Percentiles rank a stretch among this genome's conserved stretches.
These are phyloP conservation scores for Cadophora sp. DNA, from an alignment of 2,329 filamentous ascomycete genomes.

Conservation along the genomic window DNA sequence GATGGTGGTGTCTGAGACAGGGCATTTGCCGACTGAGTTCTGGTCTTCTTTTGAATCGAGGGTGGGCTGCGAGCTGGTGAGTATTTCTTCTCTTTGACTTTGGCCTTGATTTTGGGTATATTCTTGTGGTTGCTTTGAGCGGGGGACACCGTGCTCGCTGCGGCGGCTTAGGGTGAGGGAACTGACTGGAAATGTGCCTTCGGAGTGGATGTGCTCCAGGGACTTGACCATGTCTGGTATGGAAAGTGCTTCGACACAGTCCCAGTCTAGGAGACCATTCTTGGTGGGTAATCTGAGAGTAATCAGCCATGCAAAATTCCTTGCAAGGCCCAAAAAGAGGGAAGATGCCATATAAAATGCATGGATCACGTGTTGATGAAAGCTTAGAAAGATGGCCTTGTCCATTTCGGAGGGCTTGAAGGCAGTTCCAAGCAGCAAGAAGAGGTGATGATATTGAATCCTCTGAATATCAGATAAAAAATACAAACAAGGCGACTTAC, in stretches of 20 bases:
- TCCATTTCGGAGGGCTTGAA: not conserved
- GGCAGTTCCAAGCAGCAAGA: too few species aligned
- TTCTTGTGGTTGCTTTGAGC: not conserved
- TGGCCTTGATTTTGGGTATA: not conserved
- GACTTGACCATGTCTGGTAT: constrained; percentile 71
- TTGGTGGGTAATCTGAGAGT: constrained; percentile 58
- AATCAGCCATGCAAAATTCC: constrained; percentile 10
- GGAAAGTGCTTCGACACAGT: constrained; percentile 82
- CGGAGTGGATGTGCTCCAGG: constrained; percentile 71
- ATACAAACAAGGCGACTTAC: constrained; percentile 50
- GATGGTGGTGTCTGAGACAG: constrained; percentile 57
- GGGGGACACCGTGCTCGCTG: constrained; percentile 8
- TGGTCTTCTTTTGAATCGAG: constrained; percentile 66
- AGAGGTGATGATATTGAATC: too few species aligned
- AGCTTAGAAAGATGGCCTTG: not conserved
- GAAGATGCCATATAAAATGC: too few species aligned
- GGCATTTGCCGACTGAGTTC: constrained; percentile 64
- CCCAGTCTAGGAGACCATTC: constrained; percentile 82
- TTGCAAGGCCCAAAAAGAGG: too few species aligned
- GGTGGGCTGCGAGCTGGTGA: constrained; percentile 50
- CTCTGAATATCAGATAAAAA: too few species aligned
- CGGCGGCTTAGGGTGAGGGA: constrained; percentile 34
- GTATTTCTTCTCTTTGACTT: constrained; percentile 4
- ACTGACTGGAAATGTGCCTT: constrained; percentile 70
- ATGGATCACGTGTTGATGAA: not conserved